Base-by-base conservation (phyloP, 768 basidiomycete species). In the Ephemerocybe angulata region DNA sequence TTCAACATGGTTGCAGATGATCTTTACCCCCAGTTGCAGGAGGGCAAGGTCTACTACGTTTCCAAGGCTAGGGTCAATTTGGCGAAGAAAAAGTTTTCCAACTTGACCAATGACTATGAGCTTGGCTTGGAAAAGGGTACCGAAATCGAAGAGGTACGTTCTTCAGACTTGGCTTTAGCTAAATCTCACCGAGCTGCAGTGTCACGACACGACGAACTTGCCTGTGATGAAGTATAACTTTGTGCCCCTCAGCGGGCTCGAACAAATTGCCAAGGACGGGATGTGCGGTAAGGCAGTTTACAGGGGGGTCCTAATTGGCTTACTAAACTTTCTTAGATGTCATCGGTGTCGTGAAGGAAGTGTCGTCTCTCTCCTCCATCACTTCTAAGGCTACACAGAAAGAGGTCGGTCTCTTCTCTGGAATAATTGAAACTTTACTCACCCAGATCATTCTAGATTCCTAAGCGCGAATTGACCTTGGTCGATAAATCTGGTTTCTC, bases 61-160 rank as follows among this genome's bases (percentile, higher is more conserved):
- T 93, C 93, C 0, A 90, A 88, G 66, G 97, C 90, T 4, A 83
- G 92, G 47, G 88, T 98, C 65, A 92, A 93, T 64, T 84, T 98
- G 13, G 96, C 95, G 29, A 98, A 97, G 76, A 98, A 94, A 73
- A 95, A 97, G 71, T 99, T 96, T 70, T 88, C 83, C 30, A 93
- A 90, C 65, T 70, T 96, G 48, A 73, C 79, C 58, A 97, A 95
- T 65, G 95, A 98, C 65, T 98, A 98, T 63, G 95, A 98, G 67
- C 82, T 99, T 59, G 78, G 75, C 48, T 76, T 99, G n/a, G 92
- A 94, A 59, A 83, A 81, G 58, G 78, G 82, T 54, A 93, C 93
- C 0, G 89, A 90, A 57, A 76, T 98, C 21, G 88, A 91, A 66
- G 90, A 93, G 77, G 90, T 91, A 54, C 40, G 78, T 61, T 57